A percentile compares a stretch with the other conserved stretches of the same genome.
Evolutionary conservation across 2,329 filamentous ascomycete species (phyloP).

Genomic region (Calonectria hawksworthii): DNA sequence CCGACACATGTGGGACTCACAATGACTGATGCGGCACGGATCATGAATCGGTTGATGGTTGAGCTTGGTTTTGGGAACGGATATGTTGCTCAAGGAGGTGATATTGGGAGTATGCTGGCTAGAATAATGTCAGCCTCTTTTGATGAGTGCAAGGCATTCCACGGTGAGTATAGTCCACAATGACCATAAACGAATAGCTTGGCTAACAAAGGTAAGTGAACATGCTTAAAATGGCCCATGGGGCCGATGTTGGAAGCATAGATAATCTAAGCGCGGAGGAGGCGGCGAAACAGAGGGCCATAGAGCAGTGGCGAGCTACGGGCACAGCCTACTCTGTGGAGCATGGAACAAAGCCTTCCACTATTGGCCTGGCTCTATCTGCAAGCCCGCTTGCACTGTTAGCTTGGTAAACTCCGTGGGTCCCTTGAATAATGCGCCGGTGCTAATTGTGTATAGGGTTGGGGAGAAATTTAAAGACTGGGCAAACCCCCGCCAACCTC

Average conservation of each 20-base stretch:
- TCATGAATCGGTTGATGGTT: slow-evolving; percentile 66
- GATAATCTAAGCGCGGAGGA: not conserved
- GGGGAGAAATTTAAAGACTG: not conserved
- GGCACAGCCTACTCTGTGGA: not conserved
- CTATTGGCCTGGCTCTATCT: not conserved
- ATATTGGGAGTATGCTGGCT: slow-evolving; percentile 60
- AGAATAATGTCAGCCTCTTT: not conserved
- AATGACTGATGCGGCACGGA: slow-evolving; percentile 44
- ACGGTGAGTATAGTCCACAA: not conserved
- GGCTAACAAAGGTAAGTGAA: not conserved
- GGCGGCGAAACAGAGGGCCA: not conserved
- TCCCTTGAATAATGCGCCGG: not conserved
- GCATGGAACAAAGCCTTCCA: not conserved
- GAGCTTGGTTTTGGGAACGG: slow-evolving; percentile 63
- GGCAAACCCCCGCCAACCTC: not conserved
- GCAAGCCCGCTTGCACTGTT: not conserved
- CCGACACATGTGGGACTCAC: slow-evolving; percentile 58
- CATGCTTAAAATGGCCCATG: not conserved
- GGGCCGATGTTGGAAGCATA: not conserved
- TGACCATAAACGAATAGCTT: not conserved
- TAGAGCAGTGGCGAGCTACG: not conserved
- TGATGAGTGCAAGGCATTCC: not conserved
- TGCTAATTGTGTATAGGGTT: not conserved
- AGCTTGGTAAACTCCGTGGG: not conserved
- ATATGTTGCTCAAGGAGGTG: slow-evolving; percentile 71